A percentile compares a stretch with the other conserved stretches of the same genome.
phyloP scores from a whole-genome alignment of 106 monocot species.

The Dendrobium chrysotoxum region DNA sequence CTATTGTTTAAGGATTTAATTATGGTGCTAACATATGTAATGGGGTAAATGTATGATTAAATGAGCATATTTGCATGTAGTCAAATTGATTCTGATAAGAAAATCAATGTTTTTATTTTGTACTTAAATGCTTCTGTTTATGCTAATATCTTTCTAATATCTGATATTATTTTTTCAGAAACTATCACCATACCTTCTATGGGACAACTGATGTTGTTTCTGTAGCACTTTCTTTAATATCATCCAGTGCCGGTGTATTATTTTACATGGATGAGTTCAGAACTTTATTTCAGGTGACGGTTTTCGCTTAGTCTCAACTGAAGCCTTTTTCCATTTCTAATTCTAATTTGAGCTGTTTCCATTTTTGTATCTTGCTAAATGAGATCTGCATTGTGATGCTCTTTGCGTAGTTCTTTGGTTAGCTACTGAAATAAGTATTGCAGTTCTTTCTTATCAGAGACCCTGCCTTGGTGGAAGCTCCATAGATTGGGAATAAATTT shows the following conservation, averaged over 20 bases:
- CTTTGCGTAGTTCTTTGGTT: too few species aligned
- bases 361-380: not conserved
- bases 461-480: not conserved
- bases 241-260: slow-evolving; percentile 17
- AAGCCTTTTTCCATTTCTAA: not conserved
- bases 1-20: too few species aligned
- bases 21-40: too few species aligned
- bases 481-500: not conserved
- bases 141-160: slow-evolving; percentile 7
- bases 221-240: slow-evolving; percentile 21
- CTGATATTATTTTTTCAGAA: slow-evolving; percentile 35
- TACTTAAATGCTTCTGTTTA: not conserved
- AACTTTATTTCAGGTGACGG: slow-evolving; percentile 41
- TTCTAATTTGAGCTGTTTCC: not conserved
- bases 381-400: not conserved
- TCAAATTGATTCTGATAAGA: not conserved
- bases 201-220: slow-evolving; percentile 29
- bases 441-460: not conserved
- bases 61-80: not conserved
- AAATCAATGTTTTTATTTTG: not conserved
- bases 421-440: not conserved
- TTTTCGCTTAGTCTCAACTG: not conserved
- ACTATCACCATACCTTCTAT: slow-evolving; percentile 40
- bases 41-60: too few species aligned
- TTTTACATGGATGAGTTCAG: slow-evolving; percentile 51